Evolutionary conservation across 2,329 filamentous ascomycete species (phyloP).

Genomic region (Fusarium ambrosium): DNA sequence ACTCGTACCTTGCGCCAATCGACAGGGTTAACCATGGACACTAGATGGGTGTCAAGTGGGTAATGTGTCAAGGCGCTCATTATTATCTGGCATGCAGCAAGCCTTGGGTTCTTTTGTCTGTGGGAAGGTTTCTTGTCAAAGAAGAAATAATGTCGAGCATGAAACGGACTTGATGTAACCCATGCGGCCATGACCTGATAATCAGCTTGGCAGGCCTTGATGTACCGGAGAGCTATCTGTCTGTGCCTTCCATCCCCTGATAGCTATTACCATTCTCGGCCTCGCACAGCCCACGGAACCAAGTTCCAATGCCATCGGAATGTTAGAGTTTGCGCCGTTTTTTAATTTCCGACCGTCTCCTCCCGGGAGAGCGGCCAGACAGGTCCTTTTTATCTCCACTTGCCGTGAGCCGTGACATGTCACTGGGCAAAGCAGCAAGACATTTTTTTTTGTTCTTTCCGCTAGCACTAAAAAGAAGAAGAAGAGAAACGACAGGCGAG

Average conservation of each 20-base stretch:
- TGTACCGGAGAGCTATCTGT: not conserved
- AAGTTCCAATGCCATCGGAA: not conserved
- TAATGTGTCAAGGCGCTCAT: not conserved
- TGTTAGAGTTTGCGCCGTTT: slow-evolving; percentile 2
- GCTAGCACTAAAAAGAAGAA: not conserved
- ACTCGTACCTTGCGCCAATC: slow-evolving; percentile 6
- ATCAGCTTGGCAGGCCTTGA: not conserved
- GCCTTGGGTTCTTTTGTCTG: not conserved
- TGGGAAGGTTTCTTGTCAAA: not conserved
- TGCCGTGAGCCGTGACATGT: not conserved
- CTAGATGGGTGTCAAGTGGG: not conserved
- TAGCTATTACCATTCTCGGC: not conserved
- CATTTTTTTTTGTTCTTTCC: not conserved
- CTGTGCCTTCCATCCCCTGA: not conserved
- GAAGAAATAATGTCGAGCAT: not conserved
- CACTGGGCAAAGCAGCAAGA: not conserved
- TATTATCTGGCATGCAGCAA: not conserved
- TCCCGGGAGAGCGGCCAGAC: not conserved
- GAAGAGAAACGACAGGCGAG: not conserved
- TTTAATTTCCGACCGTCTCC: not conserved
- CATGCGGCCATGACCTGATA: not conserved
- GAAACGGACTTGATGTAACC: slow-evolving; percentile 3
- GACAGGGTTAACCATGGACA: not conserved
- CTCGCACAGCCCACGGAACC: not conserved
- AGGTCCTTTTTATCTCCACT: not conserved